A percentile compares a stretch with the other conserved stretches of the same genome.
Evolutionary conservation across 768 basidiomycete genomes (phyloP).

Genomic region (Kwoniella dejecticola): DNA sequence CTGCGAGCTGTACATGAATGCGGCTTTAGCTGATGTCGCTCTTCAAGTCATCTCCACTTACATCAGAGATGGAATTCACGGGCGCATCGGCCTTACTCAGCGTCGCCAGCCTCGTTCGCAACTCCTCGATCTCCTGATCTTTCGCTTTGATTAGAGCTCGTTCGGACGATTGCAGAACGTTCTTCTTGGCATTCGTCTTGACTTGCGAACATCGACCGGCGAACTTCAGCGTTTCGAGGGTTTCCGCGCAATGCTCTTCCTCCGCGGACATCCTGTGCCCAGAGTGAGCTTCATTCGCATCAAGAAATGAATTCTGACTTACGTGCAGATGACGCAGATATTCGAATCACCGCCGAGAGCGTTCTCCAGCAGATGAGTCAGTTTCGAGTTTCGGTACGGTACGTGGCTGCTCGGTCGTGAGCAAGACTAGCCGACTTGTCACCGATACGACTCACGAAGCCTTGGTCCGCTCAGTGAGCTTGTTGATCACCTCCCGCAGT

Average conservation of each 20-base stretch:
- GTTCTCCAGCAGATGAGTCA: conserved; percentile 56
- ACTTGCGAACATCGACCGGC: conserved; percentile 55
- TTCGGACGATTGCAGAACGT: conserved; percentile 47
- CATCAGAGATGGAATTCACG: conserved; percentile 13
- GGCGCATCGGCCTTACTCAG: conserved; percentile 12
- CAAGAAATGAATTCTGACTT: conserved; percentile 15
- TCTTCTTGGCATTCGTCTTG: conserved; percentile 55
- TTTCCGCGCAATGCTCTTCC: conserved; percentile 53
- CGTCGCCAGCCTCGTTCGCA: conserved; percentile 39
- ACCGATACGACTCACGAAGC: conserved; percentile 26
- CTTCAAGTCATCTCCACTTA: background rate
- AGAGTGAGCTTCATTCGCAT: background rate
- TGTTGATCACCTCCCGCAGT: conserved; percentile 51
- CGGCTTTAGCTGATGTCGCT: background rate
- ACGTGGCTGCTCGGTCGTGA: conserved; percentile 40
- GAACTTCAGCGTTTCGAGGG: conserved; percentile 56
- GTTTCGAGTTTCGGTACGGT: conserved; percentile 56
- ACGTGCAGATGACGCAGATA: conserved; percentile 57
- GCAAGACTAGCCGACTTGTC: background rate
- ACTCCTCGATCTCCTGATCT: conserved; percentile 54
- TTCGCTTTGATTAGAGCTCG: conserved; percentile 53
- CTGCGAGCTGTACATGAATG: conserved; percentile 37
- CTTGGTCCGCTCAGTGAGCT: conserved; percentile 51
- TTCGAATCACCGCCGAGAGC: conserved; percentile 55
- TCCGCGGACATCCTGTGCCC: conserved; percentile 45